These are phyloP conservation scores for Globisporangium acanthophoron DNA, from an alignment of 352 stramenopile species.

Conservation along the genomic window DNA sequence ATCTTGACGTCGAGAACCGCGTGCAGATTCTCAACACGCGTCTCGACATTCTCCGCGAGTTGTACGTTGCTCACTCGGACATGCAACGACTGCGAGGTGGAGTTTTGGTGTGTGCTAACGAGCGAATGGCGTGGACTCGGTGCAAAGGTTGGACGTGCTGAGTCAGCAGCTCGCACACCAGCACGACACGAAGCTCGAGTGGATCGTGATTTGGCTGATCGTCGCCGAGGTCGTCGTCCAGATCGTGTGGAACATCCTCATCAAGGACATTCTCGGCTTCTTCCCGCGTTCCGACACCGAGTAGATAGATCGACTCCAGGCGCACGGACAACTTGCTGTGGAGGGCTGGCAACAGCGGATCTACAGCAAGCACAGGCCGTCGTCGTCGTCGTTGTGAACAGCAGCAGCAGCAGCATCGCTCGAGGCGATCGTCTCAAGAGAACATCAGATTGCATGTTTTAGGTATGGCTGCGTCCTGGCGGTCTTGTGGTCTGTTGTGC, in stretches of 20 bases:
- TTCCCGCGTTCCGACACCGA: conserved; percentile 59
- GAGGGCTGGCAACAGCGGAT: too few relatives aligned
- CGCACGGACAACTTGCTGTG: too few relatives aligned
- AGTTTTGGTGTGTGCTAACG: background rate
- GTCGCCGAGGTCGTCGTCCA: conserved; percentile 88
- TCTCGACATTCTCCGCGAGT: conserved; percentile 89
- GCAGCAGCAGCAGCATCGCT: background rate
- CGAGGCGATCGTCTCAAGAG: background rate
- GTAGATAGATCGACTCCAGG: conserved; percentile 6
- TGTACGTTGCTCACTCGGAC: conserved; percentile 31
- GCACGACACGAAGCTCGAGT: conserved; percentile 89
- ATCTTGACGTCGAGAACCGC: conserved; percentile 90
- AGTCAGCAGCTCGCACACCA: conserved; percentile 88
- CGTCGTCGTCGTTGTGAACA: background rate
- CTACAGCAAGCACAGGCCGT: too few relatives aligned
- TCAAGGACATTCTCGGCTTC: conserved; percentile 88
- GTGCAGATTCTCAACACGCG: conserved; percentile 93
- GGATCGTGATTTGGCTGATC: conserved; percentile 94
- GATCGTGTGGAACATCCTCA: conserved; percentile 85
- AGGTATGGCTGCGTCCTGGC: too few relatives aligned
- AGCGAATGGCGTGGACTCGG: conserved; percentile 38
- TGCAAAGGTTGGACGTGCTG: conserved; percentile 52
- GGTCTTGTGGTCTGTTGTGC: too few relatives aligned
- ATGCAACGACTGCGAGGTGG: background rate
- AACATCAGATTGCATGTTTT: background rate